Percentiles rank a stretch among this genome's conserved stretches.
These are phyloP conservation scores for Raffaelea arxii DNA, from an alignment of 2,329 filamentous ascomycete species.

Conservation along the genomic window DNA sequence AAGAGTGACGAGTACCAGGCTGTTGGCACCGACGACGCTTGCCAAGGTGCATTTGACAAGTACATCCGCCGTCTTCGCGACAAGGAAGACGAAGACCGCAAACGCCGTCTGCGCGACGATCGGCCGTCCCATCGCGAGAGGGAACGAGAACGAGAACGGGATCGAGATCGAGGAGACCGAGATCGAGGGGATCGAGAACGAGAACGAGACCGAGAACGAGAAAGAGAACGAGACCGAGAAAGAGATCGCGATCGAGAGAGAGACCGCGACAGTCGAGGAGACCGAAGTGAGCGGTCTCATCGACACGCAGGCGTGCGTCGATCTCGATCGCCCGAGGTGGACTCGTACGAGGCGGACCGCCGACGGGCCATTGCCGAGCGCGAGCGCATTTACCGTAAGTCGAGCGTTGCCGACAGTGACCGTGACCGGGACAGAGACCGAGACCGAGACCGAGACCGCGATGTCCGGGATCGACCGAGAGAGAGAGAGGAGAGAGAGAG, in stretches of 20 bases:
- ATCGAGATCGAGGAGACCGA: constrained; percentile 1
- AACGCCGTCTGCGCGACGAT: constrained; percentile 49
- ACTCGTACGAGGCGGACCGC: constrained; percentile 91
- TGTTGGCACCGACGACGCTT: constrained; percentile 72
- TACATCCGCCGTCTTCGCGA: constrained; percentile 83
- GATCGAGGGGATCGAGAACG: constrained; percentile 3
- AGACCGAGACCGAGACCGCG: constrained; percentile 22
- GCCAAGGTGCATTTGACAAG: constrained; percentile 82
- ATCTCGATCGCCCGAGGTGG: constrained; percentile 75
- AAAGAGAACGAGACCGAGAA: constrained; percentile 15
- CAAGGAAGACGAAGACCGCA: constrained; percentile 69
- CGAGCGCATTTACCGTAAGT: constrained; percentile 85
- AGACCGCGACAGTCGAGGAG: constrained; percentile 20
- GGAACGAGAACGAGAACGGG: constrained; percentile 46
- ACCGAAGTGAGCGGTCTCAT: constrained; percentile 49
- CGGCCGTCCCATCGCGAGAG: constrained; percentile 13
- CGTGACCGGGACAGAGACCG: constrained; percentile 24
- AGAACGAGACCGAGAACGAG: constrained; percentile 14
- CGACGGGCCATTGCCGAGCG: constrained; percentile 89
- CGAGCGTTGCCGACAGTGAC: constrained; percentile 54
- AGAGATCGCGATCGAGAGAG: constrained; percentile 32
- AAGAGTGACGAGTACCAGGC: constrained; percentile 77
- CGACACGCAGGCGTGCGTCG: constrained; percentile 39
- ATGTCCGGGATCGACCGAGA: constrained; percentile 19
- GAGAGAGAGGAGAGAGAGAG: no score